Conservation (phyloP, 106 monocot genomes). For the Acanthochlamys bracteata region DNA sequence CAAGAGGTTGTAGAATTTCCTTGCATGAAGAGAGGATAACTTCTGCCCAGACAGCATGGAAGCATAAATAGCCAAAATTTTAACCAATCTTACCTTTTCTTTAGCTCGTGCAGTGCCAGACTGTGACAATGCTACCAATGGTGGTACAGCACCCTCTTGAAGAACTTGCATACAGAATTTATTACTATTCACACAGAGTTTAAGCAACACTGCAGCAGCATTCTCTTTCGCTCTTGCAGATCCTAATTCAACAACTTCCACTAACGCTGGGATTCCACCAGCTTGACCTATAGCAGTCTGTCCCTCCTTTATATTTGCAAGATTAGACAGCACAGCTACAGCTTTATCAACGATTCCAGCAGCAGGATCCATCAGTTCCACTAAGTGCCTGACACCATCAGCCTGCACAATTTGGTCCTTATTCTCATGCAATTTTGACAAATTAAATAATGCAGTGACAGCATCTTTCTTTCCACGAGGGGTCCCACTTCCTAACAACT, state of each 20-base stretch:
- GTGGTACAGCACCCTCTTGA: slow-evolving; percentile 91
- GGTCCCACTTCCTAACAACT: slow-evolving; percentile 66
- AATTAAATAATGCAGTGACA: slow-evolving; percentile 87
- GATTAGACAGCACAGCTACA: slow-evolving; percentile 85
- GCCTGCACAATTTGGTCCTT: slow-evolving; percentile 84
- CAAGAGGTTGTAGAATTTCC: neutral
- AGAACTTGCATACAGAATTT: slow-evolving; percentile 77
- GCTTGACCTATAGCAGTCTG: slow-evolving; percentile 63
- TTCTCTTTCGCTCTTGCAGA: slow-evolving; percentile 88
- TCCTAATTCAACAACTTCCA: slow-evolving; percentile 94
- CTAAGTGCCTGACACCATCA: slow-evolving; percentile 79
- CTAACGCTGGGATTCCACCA: slow-evolving; percentile 75
- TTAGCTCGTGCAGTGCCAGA: slow-evolving; percentile 85
- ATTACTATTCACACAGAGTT: slow-evolving; percentile 80
- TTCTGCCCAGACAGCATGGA: too few species aligned
- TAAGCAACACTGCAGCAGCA: slow-evolving; percentile 91
- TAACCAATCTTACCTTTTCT: slow-evolving; percentile 63
- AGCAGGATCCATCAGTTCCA: slow-evolving; percentile 93
- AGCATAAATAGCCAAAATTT: neutral
- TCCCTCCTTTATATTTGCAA: slow-evolving; percentile 78
- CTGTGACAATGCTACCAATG: slow-evolving; percentile 80
- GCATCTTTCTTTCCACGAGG: slow-evolving; percentile 94
- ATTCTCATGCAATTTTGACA: slow-evolving; percentile 91
- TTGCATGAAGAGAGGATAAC: neutral
- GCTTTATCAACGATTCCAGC: slow-evolving; percentile 98